A percentile compares a stretch with the other conserved stretches of the same genome.
Conservation (phyloP, 73 alveolate species). For the Tetrahymena elliotti region DNA sequence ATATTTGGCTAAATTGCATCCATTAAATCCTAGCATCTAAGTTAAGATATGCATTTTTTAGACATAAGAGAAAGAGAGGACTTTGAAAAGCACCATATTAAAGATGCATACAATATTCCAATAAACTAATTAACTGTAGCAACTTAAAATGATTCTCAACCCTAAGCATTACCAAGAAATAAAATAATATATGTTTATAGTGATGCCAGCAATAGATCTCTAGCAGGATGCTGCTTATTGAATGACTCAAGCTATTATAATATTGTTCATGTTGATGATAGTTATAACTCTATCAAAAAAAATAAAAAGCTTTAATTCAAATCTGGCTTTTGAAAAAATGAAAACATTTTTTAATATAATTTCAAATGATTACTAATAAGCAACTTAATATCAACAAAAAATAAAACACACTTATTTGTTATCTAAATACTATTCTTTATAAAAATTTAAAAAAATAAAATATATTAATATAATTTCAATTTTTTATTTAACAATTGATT, state of each 20-base stretch:
- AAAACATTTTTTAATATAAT: too few relatives aligned
- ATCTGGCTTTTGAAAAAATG: not conserved
- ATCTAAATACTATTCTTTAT: too few relatives aligned
- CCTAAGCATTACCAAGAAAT: slow-evolving; percentile 17
- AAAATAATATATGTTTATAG: slow-evolving; percentile 15
- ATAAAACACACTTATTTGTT: too few relatives aligned
- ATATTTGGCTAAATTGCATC: not conserved
- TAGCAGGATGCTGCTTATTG: not conserved
- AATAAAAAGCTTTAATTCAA: not conserved
- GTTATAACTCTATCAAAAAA: not conserved
- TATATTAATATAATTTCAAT: too few relatives aligned
- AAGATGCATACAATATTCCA: slow-evolving; percentile 1
- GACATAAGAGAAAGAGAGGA: slow-evolving; percentile 17
- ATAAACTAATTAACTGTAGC: not conserved
- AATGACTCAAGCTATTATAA: not conserved
- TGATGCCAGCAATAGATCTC: slow-evolving; percentile 22
- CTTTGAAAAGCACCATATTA: not conserved
- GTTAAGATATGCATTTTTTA: not conserved
- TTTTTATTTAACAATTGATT: too few relatives aligned
- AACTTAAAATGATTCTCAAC: not conserved
- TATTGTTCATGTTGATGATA: not conserved
- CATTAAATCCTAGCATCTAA: slow-evolving; percentile 1
- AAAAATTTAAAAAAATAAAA: too few relatives aligned
- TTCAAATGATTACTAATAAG: too few relatives aligned
- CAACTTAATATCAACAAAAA: too few relatives aligned